phyloP scores from a whole-genome alignment of 176 grass and related monocot species.

The Oryza meridionalis region DNA sequence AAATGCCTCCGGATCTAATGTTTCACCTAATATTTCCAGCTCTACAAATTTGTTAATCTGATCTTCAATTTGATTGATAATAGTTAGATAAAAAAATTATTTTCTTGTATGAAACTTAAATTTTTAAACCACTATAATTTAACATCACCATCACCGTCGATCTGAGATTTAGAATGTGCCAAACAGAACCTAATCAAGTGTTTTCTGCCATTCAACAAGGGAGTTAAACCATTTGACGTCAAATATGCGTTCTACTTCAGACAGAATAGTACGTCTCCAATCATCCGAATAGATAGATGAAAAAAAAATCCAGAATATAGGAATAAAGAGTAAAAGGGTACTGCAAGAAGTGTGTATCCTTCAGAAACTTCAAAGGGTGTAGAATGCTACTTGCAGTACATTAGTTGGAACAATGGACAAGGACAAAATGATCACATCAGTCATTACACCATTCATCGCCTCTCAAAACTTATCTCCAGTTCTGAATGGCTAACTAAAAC shows the following conservation, averaged over 20 bases:
- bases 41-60: too few relatives aligned
- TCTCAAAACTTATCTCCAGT: background rate
- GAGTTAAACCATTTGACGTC: background rate
- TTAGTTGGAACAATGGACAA: background rate
- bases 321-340: background rate
- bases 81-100: too few relatives aligned
- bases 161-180: too few relatives aligned
- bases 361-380: background rate
- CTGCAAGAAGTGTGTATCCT: background rate
- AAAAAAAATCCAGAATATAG: background rate
- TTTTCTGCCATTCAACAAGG: background rate
- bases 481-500: constrained; percentile 7
- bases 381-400: background rate
- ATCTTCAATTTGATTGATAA: too few relatives aligned
- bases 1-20: too few relatives aligned
- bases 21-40: too few relatives aligned
- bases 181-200: too few relatives aligned
- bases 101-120: too few relatives aligned
- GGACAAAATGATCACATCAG: background rate
- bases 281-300: background rate
- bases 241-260: too few relatives aligned
- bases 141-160: too few relatives aligned
- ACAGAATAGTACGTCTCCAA: background rate
- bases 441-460: background rate
- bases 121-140: too few relatives aligned